Base-by-base conservation (phyloP, 371 early-diverging fungal species). In the Mortierella sp. region DNA sequence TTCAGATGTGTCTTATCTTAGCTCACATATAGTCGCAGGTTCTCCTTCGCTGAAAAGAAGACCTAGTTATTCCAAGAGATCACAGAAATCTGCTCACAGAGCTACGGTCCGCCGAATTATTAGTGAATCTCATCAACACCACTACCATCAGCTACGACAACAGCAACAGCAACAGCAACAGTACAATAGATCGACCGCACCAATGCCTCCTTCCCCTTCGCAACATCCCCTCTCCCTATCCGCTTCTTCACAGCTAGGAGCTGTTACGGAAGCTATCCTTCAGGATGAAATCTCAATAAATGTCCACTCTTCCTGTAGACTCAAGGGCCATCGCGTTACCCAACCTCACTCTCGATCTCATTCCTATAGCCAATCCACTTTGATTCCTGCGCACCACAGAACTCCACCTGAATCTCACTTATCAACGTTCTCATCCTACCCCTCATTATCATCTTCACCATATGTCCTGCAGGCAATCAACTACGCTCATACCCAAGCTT, bases 231-330 rank as follows among this genome's bases (percentile, higher is more conserved):
- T 52, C 24, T 30, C 49, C 32, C 18, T 40, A 10, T 49, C 63
- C 26, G 4, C 63, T 11, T 39, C 54, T 1, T 62, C 73, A n/a
- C 59, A 58, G 30, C 49, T 66, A 35, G 70, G 70, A 22, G 54
- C 59, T 30, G 70, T 63, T 16, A 70, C 70, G 59, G 67, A 73
- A 45, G 70, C 74, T 11, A 30, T 73, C n/a, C 49, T 73, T 22
- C 62, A 62, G 45, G 73, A 73, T 24, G 54, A 62, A 2, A 61
- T 66, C 39, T 64, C 32, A 10, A 35, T 70, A 30, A 63, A 55
- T 14, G 20, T 49, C 30, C 61, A 40, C 37, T 20, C 68, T 3
- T 35, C 64, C 8, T 26, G 32, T 10, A 32, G 60, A 30, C 43
- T 37, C 12, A 35, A 39, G 14, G 12, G 45, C 35, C 18, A 18